phyloP scores from a whole-genome alignment of 2,329 filamentous ascomycete species.

The Alternaria sp. region DNA sequence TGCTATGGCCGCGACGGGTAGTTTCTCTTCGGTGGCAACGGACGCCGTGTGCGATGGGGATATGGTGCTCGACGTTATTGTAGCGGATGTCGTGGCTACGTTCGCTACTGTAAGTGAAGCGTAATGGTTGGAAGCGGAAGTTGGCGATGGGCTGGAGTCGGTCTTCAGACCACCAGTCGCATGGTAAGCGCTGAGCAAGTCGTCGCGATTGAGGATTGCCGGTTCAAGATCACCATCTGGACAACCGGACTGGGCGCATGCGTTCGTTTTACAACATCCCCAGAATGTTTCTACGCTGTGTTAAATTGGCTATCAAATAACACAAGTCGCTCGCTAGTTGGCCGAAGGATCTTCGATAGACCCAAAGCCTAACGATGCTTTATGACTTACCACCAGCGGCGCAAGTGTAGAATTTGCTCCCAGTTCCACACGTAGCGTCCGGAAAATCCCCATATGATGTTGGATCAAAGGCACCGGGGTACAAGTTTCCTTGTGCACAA shows the following conservation, averaged over 20 bases:
- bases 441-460: slow-evolving; percentile 37
- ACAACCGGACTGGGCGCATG: slow-evolving; percentile 42
- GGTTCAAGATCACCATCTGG: slow-evolving; percentile 29
- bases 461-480: slow-evolving; percentile 42
- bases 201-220: slow-evolving; percentile 22
- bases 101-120: not conserved
- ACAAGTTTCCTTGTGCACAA: slow-evolving; percentile 40
- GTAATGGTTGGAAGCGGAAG: not conserved
- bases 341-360: not conserved
- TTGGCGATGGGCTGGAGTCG: slow-evolving; percentile 1
- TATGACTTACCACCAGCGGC: slow-evolving; percentile 8
- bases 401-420: slow-evolving; percentile 47
- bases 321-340: not conserved
- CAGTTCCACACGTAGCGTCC: slow-evolving; percentile 36
- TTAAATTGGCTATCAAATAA: not conserved
- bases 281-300: slow-evolving; percentile 32
- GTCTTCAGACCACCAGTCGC: slow-evolving; percentile 15
- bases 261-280: slow-evolving; percentile 48
- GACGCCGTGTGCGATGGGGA: not conserved
- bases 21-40: not conserved
- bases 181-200: slow-evolving; percentile 20
- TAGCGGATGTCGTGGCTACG: not conserved
- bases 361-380: not conserved
- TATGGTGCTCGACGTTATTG: not conserved
- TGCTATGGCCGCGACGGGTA: slow-evolving; percentile 28